A percentile compares a stretch with the other conserved stretches of the same genome.
phyloP scores from a whole-genome alignment of 2,329 filamentous ascomycete genomes.

The Colletotrichum scovillei region DNA sequence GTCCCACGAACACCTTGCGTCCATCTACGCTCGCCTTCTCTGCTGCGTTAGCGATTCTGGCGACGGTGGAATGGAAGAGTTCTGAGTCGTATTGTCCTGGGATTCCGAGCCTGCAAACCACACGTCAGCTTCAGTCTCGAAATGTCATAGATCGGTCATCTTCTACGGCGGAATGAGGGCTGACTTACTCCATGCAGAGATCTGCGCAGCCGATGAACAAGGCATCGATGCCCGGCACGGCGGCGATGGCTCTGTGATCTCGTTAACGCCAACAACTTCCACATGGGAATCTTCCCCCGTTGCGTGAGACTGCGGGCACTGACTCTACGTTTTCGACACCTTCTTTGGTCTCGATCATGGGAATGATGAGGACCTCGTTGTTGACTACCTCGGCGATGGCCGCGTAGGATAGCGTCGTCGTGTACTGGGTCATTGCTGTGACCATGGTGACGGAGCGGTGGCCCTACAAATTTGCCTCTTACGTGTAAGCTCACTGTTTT shows the following conservation, averaged over 20 bases:
- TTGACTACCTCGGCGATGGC: conserved; percentile 21
- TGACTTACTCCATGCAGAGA: conserved; percentile 22
- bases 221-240: conserved; percentile 14
- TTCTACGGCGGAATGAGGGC: no score
- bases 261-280: neutral
- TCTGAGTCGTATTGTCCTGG: conserved; percentile 20
- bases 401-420: conserved; percentile 17
- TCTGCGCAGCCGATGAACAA: conserved; percentile 27
- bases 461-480: neutral
- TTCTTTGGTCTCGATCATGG: conserved; percentile 26
- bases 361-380: conserved; percentile 23
- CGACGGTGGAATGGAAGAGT: conserved; percentile 2
- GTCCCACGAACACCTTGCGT: conserved; percentile 15
- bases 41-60: conserved; percentile 12
- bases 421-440: conserved; percentile 26
- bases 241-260: neutral
- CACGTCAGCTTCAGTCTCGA: neutral
- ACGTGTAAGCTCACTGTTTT: no score
- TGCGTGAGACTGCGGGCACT: neutral
- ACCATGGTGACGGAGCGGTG: conserved; percentile 25
- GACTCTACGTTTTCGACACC: conserved; percentile 8
- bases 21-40: conserved; percentile 20
- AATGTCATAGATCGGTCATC: no score
- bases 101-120: neutral
- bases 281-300: no score